Evolutionary conservation across 257 asterid genomes (phyloP), one percentile per base, ranked within the genome.

Genomic region (Primulina tabacum): DNA sequence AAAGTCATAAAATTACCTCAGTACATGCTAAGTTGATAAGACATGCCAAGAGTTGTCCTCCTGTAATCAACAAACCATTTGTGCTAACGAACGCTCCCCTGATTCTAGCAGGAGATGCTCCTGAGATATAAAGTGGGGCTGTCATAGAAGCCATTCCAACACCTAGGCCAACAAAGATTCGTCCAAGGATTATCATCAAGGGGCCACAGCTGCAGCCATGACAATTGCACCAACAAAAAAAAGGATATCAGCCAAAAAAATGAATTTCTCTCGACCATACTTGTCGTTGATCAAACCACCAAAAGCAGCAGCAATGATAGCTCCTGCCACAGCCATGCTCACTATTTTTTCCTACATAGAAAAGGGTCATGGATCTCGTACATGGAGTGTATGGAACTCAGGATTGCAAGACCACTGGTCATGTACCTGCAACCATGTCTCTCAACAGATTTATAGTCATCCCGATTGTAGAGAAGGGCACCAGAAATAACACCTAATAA

Each of bases 251-350:
- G 8, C 20, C 57, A 16, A 50, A 50, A 50, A 7, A 17, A 50
- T 14, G 8, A 21, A 17, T 14, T 50, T 50, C 21, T 17, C 16
- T 50, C 57, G 21, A 50, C 57, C 57, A 1, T 50, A 50, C 20
- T 50, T 50, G 57, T 50, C 57, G 21, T 17, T 50, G 57, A 50
- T 16, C 57, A 50, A 50, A 50, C 97, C 96, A 50, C 97, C 97
- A 29, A 88, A 24, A 32, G 81, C 97, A 33, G 96, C 97, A 62
- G 96, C 97, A 11, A 88, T 21, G 8, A 87, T 84, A 0, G 97
- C 97, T 43, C 97, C 97, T 0, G 92, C 95, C 24, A 90, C 92
- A 7, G 96, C 87, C 77, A 77, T 90, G 83, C 97, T 90, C 8
- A 90, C 97, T 56, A 90, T 88, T 0, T 90, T 85, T 87, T 88